Evolutionary conservation across 805 yeast species (phyloP), one percentile per base, ranked within the genome.

Genomic region (Metschnikowia colocasiae): DNA sequence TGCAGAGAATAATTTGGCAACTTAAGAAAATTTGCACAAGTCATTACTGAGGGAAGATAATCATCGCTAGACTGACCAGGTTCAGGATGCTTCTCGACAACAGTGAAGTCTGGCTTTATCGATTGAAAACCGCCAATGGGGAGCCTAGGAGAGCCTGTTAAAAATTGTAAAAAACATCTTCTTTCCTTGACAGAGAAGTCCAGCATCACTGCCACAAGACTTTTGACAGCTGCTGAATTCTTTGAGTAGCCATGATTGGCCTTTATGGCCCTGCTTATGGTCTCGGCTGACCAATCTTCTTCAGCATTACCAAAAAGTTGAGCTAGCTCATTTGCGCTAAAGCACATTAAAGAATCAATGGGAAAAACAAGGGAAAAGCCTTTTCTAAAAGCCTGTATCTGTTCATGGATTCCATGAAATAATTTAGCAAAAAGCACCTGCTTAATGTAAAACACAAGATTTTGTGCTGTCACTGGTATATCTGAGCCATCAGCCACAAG

Each of bases 21-120:
- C 63, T 92, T 92, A 55, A 92, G 73, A 61, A 92, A 94, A 62
- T 92, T 92, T 3, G 95, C 97, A 71, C 99, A 92, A 0, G 99
- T 92, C 99, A 92, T 92, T 2, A 94, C 99, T 67, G 96, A 88
- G 1, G 99, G 98, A 47, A 94, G 72, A 59, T 85, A 90, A 51
- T 83, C 89, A 64, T 92, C 96, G 4, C 87, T 77, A 10, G 68
- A 65, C 22, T 79, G 61, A 0, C 82, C 85, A 40, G 78, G 82
- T 44, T 92, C 98, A n/a, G 84, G 76, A 48, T 78, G 82, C 60
- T 88, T 90, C 51, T 88, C 68, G 1, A 94, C 98, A 30, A 94
- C 90, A 0, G 98, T 92, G 40, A 92, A 75, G 45, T 78, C 84
- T 0, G 99, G 99, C 38, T 78, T 75, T 46, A 92, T 69, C 0